phyloP scores from a whole-genome alignment of 78 protist genomes.

The Dictyostelium capitatum region DNA sequence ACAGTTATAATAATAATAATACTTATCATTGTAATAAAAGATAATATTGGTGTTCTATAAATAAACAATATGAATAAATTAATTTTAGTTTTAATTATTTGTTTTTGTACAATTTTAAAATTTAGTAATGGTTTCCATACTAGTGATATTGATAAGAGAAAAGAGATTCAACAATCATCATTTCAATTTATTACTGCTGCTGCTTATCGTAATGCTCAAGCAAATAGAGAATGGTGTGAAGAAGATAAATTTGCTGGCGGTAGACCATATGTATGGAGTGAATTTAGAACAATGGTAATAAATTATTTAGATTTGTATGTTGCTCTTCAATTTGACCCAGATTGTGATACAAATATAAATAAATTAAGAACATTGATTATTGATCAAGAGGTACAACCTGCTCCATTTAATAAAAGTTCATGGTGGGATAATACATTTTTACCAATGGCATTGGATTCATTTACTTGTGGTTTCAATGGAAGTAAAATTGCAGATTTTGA shows the following conservation, averaged over 20 bases:
- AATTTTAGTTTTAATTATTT: too few species aligned
- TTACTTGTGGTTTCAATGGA: conserved; percentile 4
- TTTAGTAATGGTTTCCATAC: background rate
- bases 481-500: conserved; percentile 3
- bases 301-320: background rate
- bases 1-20: background rate
- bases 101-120: background rate
- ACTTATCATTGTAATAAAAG: background rate
- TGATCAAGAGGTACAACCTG: background rate
- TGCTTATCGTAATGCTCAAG: conserved; percentile 32
- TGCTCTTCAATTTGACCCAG: conserved; percentile 19
- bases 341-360: background rate
- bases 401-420: background rate
- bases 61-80: background rate
- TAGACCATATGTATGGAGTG: background rate
- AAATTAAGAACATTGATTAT: background rate
- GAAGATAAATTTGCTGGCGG: background rate
- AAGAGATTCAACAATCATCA: conserved; percentile 2
- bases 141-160: background rate
- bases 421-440: background rate
- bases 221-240: conserved; percentile 30
- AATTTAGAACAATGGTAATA: background rate
- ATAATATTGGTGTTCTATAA: background rate
- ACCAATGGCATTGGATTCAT: background rate
- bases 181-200: background rate